Evolutionary conservation across 2,329 filamentous ascomycete genomes (phyloP).

Genomic region (Anisogramma anomala): DNA sequence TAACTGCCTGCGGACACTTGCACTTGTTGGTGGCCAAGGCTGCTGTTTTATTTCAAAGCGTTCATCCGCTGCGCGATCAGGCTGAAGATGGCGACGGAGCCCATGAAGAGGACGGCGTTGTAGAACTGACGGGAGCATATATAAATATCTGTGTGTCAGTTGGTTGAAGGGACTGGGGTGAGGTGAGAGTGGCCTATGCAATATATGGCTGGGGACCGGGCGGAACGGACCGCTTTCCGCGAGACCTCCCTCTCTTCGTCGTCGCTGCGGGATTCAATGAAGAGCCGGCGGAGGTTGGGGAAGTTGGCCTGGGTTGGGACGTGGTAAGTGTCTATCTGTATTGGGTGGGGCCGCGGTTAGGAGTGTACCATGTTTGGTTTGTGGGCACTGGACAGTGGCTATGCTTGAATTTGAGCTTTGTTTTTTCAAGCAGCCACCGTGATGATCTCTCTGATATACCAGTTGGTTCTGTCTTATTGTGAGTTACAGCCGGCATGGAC

Average conservation of each 20-base stretch:
- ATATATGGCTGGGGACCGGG: not conserved
- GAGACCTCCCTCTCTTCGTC: constrained; percentile 76
- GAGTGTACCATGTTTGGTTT: not conserved
- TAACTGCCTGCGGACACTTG: too few species aligned
- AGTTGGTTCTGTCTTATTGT: too few species aligned
- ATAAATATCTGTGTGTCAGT: not conserved
- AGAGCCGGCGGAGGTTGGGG: constrained; percentile 13
- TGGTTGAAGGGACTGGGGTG: too few species aligned
- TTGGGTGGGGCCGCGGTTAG: not conserved
- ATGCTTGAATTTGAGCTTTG: too few species aligned
- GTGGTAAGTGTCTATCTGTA: too few species aligned
- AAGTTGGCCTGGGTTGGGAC: constrained; percentile 12
- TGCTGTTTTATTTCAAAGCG: constrained; percentile 20
- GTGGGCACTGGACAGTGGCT: too few species aligned
- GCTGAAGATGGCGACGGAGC: constrained; percentile 88
- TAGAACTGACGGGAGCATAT: constrained; percentile 61
- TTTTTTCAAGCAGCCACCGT: too few species aligned
- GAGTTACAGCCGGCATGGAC: too few species aligned
- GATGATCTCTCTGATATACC: too few species aligned
- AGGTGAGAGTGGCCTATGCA: not conserved
- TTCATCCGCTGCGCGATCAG: constrained; percentile 82
- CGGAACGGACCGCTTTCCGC: constrained; percentile 59
- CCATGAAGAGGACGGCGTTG: constrained; percentile 93
- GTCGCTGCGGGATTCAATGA: constrained; percentile 11
- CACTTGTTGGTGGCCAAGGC: not conserved